Conservation (phyloP, 1,284 basidiomycete species). For the Blastosporella zonata region DNA sequence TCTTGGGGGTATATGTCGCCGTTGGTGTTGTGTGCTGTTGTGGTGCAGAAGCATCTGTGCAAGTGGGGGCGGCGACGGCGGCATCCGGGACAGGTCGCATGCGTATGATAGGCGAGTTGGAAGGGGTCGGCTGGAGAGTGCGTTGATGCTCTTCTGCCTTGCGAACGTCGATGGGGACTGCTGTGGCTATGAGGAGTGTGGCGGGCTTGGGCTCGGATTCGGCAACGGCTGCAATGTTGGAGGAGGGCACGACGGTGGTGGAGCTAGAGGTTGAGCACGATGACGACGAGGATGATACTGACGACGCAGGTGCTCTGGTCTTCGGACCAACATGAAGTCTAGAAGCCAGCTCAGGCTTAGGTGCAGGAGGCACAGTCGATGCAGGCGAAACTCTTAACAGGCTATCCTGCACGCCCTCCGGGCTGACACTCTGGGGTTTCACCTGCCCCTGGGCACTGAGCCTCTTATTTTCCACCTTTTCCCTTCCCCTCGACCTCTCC, state of each 20-base stretch:
- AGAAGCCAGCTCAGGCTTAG: neutral
- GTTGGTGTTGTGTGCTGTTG: slow-evolving; percentile 14
- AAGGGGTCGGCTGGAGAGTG: slow-evolving; percentile 40
- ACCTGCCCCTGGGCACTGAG: slow-evolving; percentile 29
- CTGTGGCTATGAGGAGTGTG: neutral
- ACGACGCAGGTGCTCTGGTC: slow-evolving; percentile 3
- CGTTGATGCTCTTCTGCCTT: slow-evolving; percentile 38
- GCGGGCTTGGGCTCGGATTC: neutral
- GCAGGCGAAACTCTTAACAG: slow-evolving; percentile 19
- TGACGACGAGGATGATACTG: slow-evolving; percentile 18
- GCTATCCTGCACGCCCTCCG: slow-evolving; percentile 31
- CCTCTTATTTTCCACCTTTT: slow-evolving; percentile 40
- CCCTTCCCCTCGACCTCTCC: slow-evolving; percentile 38
- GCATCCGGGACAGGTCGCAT: slow-evolving; percentile 21
- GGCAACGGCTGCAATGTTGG: neutral
- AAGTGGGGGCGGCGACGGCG: neutral
- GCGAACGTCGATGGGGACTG: slow-evolving; percentile 12
- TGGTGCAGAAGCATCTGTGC: slow-evolving; percentile 4
- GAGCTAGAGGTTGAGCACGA: slow-evolving; percentile 15
- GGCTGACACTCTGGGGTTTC: slow-evolving; percentile 39
- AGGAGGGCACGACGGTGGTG: slow-evolving; percentile 11
- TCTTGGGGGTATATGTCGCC: slow-evolving; percentile 16
- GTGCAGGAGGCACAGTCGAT: slow-evolving; percentile 4
- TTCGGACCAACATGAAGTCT: neutral
- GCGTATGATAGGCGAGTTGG: slow-evolving; percentile 44